Evolutionary conservation across 2,329 filamentous ascomycete genomes (phyloP), one percentile per base, ranked within the genome.

Genomic region (Rasamsonia emersonii): DNA sequence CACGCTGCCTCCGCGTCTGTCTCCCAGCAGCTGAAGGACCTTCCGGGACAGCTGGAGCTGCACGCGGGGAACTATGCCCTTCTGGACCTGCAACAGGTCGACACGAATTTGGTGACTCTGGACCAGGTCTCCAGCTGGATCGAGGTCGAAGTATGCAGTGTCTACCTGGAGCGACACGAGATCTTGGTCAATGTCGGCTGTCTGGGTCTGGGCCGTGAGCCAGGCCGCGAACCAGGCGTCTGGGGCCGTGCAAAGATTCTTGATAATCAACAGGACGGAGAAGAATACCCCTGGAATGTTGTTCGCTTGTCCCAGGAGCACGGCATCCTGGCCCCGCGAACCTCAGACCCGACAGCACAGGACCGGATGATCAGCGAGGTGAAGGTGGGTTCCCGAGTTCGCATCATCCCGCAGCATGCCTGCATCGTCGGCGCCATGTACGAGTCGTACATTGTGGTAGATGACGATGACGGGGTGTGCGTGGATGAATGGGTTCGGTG

Each of bases 41-140:
- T 61, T 4, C 35, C 31, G 4, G 17, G 18, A 11, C 50, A 46
- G n/a, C 32, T 61, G 1, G 58, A 61, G 38, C 39, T 61, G 3
- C 58, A 61, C 20, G 58, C 58, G 7, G 57, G 53, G 43, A 33
- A 62, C 36, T 62, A 58, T 28, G 54, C 55, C 3, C 46, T 46
- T 18, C 57, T 59, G n/a, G 58, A 61, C 21, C 55, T 62, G 10
- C 58, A 62, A 21, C 58, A 61, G 32, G 50, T 62, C 2, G 55
- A 54, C 2, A 62, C 58, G 1, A 50, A 51, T 1, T 37, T 59
- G 4, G 50, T 61, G 9, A 25, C 27, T 0, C 34, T 50, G 11
- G 34, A 40, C 1, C 48, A 55, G 17, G 54, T 55, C 19, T 54
- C 58, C 3, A 42, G 51, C 4, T 49, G 53, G 3, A 43, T 61